Evolutionary conservation across 768 basidiomycete species (phyloP).

Genomic region (Peribolospora kevripleyi): DNA sequence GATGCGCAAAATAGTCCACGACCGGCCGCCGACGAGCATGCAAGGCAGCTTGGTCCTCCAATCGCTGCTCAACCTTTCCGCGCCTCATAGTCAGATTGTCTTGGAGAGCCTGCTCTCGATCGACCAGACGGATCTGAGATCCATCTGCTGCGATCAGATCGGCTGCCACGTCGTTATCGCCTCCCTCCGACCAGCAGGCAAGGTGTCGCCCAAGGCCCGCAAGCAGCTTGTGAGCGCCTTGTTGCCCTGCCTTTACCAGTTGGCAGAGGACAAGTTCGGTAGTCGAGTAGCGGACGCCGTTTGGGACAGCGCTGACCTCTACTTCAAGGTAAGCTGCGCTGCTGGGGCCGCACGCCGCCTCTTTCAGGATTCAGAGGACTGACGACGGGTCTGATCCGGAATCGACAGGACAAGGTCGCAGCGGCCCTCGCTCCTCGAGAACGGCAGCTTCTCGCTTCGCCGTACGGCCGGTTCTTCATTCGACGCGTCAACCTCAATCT

Average conservation of each 20-base stretch:
- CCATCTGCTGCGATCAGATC: slow-evolving; percentile 26
- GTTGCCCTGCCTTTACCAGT: slow-evolving; percentile 51
- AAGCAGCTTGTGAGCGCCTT: slow-evolving; percentile 45
- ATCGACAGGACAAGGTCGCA: slow-evolving; percentile 63
- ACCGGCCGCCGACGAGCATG: slow-evolving; percentile 17
- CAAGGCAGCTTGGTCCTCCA: slow-evolving; percentile 74
- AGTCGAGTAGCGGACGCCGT: slow-evolving; percentile 74
- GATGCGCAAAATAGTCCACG: not conserved
- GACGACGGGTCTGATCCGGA: not conserved
- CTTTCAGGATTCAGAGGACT: slow-evolving; percentile 1
- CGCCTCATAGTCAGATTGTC: slow-evolving; percentile 42
- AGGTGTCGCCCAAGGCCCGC: slow-evolving; percentile 16
- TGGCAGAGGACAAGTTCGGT: slow-evolving; percentile 76
- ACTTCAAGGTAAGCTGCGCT: slow-evolving; percentile 43
- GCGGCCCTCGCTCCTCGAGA: slow-evolving; percentile 37
- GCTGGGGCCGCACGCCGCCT: not conserved
- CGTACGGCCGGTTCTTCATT: slow-evolving; percentile 69
- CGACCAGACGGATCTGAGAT: not conserved
- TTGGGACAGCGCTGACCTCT: slow-evolving; percentile 77
- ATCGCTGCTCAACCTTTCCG: slow-evolving; percentile 43
- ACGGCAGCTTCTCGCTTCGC: slow-evolving; percentile 49
- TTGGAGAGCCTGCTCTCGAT: slow-evolving; percentile 34
- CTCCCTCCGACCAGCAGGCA: slow-evolving; percentile 21
- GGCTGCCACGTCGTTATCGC: slow-evolving; percentile 33
- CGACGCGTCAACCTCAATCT: slow-evolving; percentile 53